Base-by-base conservation (phyloP, 148 eudicot species). In the Rhododendron mucronatum region DNA sequence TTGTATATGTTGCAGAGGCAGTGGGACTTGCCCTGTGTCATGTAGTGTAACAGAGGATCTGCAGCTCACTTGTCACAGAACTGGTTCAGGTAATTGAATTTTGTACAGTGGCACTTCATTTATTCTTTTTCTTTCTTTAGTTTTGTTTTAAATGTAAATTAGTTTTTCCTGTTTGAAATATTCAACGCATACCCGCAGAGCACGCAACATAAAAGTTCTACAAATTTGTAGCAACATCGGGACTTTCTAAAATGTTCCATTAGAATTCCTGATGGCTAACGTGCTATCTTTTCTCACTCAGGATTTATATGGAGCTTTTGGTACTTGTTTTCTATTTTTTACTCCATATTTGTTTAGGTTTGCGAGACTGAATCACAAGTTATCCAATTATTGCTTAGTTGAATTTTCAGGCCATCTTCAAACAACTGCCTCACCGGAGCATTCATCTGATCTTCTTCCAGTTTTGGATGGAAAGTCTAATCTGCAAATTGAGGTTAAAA, bases 1-100 rank as follows among this genome's bases (percentile, higher is more conserved):
- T 82, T 94, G 95, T 84, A 74, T 88, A 85, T 92, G 93, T 83
- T 92, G 94, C 69, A 83, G 92, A 51, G 96, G 90, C 85, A 93
- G 93, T 44, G 91, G 91, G 2, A 88, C 96, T 16, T 93, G 92
- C 88, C 90, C 93, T 83, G 87, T 89, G 44, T 86, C 85, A 85
- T 81, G 83, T 7, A 41, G 51, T 82, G 84, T 50, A 47, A 50
- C n/a, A 37, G 33, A 12, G n/a, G 61, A 71, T 81, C 51, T 35
- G 9, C 45, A 41, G 45, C 45, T 12, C 11, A 30, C 8, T 48
- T 30, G 59, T 57, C 82, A 85, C 51, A 83, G 23, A 12, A 55
- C 48, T 12, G 53, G 77, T 26, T 85, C 88, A 48, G 86, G 83
- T 84, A 59, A 35, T 50, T 7, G 69, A 82, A 16, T 23, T 51